Conservation (phyloP, 495 filamentous ascomycete genomes). For the Penicillium taxi region DNA sequence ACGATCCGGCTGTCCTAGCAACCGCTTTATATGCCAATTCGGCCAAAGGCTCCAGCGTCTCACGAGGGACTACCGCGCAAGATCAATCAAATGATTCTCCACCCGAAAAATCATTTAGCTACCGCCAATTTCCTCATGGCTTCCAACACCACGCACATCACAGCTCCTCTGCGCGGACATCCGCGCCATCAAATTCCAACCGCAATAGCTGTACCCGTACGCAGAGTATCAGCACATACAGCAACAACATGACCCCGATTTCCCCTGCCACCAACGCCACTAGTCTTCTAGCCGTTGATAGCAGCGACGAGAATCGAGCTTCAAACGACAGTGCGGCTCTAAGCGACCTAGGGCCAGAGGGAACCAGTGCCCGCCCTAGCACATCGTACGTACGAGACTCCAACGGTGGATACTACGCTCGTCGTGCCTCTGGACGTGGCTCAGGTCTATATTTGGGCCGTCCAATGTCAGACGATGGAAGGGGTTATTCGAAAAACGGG, state of each 20-base stretch:
- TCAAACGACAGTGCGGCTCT: conserved; percentile 24
- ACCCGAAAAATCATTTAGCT: conserved; percentile 26
- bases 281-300: conserved; percentile 43
- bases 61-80: conserved; percentile 5
- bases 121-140: conserved; percentile 17
- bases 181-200: conserved; percentile 30
- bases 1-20: conserved; percentile 26
- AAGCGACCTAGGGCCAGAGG: conserved; percentile 22
- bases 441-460: conserved; percentile 2
- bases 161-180: conserved; percentile 31
- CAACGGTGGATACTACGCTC: conserved; percentile 11
- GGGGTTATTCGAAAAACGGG: conserved; percentile 18
- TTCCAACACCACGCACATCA: conserved; percentile 31
- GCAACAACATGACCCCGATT: conserved; percentile 38
- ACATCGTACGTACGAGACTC: conserved; percentile 25
- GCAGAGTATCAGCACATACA: conserved; percentile 36
- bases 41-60: conserved; percentile 7
- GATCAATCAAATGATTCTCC: conserved; percentile 16
- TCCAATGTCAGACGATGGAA: conserved; percentile 23
- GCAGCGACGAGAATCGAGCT: conserved; percentile 36
- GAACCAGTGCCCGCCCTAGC: conserved; percentile 24
- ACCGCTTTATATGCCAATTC: conserved; percentile 27
- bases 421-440: conserved; percentile 9
- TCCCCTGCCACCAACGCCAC: conserved; percentile 47
- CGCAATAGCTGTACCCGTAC: conserved; percentile 39